Conservation (phyloP, 345 rosid species). For the Hirschfeldia incana region DNA sequence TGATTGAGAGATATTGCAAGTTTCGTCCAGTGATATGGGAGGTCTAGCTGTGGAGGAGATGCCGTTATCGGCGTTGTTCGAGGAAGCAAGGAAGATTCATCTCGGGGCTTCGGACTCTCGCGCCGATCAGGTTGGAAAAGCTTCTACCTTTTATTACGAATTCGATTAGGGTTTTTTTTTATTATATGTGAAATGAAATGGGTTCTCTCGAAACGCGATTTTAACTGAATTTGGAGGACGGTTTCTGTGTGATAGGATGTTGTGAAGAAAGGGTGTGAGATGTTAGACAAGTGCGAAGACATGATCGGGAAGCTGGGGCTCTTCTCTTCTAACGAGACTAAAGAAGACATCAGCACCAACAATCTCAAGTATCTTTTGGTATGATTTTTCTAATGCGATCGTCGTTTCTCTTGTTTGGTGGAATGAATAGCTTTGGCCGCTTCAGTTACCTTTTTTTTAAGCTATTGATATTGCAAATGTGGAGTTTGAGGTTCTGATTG, state of each 20-base stretch:
- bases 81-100: conserved; percentile 78
- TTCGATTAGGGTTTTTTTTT: conserved; percentile 6
- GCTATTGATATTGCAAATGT: too few species aligned
- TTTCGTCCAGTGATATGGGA: conserved; percentile 35
- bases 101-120: conserved; percentile 54
- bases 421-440: too few species aligned
- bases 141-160: background rate
- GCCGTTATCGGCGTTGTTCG: conserved; percentile 71
- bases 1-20: background rate
- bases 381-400: background rate
- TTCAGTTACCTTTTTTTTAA: too few species aligned
- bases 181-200: background rate
- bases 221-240: conserved; percentile 2
- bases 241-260: conserved; percentile 45
- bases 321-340: conserved; percentile 86
- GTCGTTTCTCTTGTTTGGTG: background rate
- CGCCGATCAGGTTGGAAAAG: conserved; percentile 60
- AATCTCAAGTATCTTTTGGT: conserved; percentile 86
- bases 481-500: too few species aligned
- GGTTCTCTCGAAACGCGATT: background rate
- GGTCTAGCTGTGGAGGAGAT: conserved; percentile 58
- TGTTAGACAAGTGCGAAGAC: conserved; percentile 76
- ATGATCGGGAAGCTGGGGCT: conserved; percentile 78
- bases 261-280: conserved; percentile 69
- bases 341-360: conserved; percentile 79